Evolutionary conservation across 371 early-diverging fungal species (phyloP).

Genomic region (Mortierella sp.): DNA sequence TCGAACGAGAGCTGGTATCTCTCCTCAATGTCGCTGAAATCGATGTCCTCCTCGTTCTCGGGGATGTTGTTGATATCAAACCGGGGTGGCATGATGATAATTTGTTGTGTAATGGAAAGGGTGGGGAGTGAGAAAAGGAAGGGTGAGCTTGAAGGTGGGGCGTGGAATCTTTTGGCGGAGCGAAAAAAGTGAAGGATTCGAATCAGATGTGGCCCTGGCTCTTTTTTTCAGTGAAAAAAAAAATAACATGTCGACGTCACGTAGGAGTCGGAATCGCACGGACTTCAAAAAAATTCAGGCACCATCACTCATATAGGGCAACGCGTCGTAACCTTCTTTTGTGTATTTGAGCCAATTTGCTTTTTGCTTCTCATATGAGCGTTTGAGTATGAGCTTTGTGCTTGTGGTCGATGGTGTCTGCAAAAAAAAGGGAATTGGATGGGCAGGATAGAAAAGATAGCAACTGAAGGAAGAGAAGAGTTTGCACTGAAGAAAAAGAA

Average conservation of each 20-base stretch:
- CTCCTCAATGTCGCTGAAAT: conserved; percentile 93
- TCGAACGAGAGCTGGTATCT: conserved; percentile 76
- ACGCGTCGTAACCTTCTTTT: no score
- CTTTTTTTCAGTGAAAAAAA: neutral
- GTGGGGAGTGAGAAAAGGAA: neutral
- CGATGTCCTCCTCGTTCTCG: conserved; percentile 80
- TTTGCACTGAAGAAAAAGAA: no score
- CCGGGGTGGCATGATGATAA: conserved; percentile 26
- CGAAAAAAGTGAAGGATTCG: conserved; percentile 7
- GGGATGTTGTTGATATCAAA: conserved; percentile 72
- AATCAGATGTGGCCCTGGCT: neutral
- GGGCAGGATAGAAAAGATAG: no score
- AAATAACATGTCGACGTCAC: neutral
- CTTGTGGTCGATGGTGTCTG: no score
- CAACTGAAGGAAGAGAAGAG: no score
- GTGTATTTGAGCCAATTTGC: no score
- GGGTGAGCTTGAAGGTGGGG: neutral
- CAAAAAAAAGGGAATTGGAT: no score
- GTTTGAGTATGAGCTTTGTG: no score
- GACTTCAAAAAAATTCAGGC: no score
- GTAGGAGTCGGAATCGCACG: neutral
- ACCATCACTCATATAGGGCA: no score
- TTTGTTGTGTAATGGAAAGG: neutral
- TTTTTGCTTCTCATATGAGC: no score
- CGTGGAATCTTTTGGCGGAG: neutral